Base-by-base conservation (phyloP, 139 green algal species). In the Marvania coccoides region DNA sequence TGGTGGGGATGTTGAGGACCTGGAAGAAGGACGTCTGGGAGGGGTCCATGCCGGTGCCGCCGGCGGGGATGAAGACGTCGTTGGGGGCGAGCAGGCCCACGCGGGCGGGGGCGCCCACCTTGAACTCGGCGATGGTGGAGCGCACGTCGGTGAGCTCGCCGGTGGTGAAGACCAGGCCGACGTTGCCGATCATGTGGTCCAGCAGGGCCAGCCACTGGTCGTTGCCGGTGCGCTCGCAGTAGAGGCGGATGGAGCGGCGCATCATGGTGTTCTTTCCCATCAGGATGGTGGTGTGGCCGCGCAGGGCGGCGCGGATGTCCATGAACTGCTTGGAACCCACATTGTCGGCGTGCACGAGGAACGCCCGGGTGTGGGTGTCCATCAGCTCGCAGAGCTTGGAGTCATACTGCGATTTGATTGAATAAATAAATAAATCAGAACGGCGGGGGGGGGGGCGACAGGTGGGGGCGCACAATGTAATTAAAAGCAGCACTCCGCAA, bases 251-350 rank as follows among this genome's bases (percentile, higher is more conserved):
- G 83, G 69, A 95, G 71, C 86, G 82, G 75, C 95, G 95, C 83
- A 99, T 96, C 85, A 99, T 87, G 54, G 95, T 99, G 91, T 99
- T 99, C 88, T 99, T 99, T 65, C 95, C 95, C 95, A 99, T 99
- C 26, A 99, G 84, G 38, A 99, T 88, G 40, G 88, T 71, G 42
- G 74, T 87, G 62, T 92, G 68, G 4, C 84, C 82, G 73, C 91
- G 90, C 67, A 98, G 85, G 24, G 82, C 93, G 82, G 81, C 83
- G 60, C 95, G 90, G 77, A 99, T 98, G 77, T 96, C 81, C 84
- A 90, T 86, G 78, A 99, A 95, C 87, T 99, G 95, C 81, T 90
- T 95, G 42, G 90, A 97, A 69, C 93, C 91, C n/a, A 99, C 95
- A 81, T 99, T 98, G 88, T 99, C 94, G 30, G 93, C 93, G 78